phyloP scores from a whole-genome alignment of 768 basidiomycete genomes.

The Boletus sensibilis region DNA sequence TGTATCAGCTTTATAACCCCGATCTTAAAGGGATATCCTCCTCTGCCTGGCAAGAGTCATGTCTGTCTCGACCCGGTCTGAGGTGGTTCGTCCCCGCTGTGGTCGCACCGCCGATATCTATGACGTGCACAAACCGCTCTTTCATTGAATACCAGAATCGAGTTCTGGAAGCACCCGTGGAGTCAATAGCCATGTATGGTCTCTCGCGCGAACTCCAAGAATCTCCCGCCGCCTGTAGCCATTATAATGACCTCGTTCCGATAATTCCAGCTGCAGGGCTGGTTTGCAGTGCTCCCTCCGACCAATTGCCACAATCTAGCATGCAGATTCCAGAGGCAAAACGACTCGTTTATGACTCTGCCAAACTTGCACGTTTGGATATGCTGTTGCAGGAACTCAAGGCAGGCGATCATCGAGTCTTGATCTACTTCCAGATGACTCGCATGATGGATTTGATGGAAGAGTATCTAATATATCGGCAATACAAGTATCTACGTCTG shows the following conservation, averaged over 20 bases:
- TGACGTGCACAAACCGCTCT: slow-evolving; percentile 71
- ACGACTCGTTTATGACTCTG: slow-evolving; percentile 93
- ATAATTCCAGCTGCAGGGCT: slow-evolving; percentile 67
- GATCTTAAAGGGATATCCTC: slow-evolving; percentile 59
- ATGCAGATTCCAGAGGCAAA: slow-evolving; percentile 96
- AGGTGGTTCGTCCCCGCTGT: slow-evolving; percentile 86
- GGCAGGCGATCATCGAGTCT: slow-evolving; percentile 85
- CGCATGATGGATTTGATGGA: slow-evolving; percentile 99
- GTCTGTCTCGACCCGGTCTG: slow-evolving; percentile 73
- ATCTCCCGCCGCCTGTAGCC: slow-evolving; percentile 47
- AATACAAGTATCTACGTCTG: slow-evolving; percentile 90
- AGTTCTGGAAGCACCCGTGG: slow-evolving; percentile 64
- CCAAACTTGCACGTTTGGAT: slow-evolving; percentile 91
- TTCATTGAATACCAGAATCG: slow-evolving; percentile 71
- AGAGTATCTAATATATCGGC: slow-evolving; percentile 94
- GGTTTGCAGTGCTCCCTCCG: slow-evolving; percentile 56
- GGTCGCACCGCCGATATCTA: slow-evolving; percentile 78
- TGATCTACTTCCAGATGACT: slow-evolving; percentile 99
- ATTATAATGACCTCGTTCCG: slow-evolving; percentile 52
- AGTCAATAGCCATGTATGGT: slow-evolving; percentile 80
- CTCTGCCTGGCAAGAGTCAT: slow-evolving; percentile 69
- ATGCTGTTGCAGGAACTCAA: slow-evolving; percentile 89
- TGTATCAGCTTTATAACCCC: slow-evolving; percentile 41
- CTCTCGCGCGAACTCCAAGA: slow-evolving; percentile 67
- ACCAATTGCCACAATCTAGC: slow-evolving; percentile 75